These are phyloP conservation scores for Sporobolomyces roseus DNA, from an alignment of 768 basidiomycete genomes.

Conservation along the genomic window DNA sequence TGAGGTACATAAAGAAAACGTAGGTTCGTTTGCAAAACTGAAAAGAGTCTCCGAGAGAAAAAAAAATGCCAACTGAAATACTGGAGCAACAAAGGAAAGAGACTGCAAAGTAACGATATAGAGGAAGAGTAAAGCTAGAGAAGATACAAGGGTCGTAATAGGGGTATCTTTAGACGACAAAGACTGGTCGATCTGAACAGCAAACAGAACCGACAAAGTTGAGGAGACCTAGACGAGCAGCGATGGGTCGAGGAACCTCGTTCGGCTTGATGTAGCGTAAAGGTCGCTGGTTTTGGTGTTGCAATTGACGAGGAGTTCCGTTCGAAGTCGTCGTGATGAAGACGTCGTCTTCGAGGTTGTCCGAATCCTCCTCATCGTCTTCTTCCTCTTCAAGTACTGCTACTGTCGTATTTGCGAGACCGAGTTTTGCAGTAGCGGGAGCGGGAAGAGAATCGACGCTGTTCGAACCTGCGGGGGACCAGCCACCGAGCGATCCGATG, in stretches of 20 bases:
- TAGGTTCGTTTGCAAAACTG: too few relatives aligned
- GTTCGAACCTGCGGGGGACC: slow-evolving; percentile 20
- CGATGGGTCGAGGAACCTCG: slow-evolving; percentile 23
- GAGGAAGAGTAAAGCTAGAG: neutral
- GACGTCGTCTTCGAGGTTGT: slow-evolving; percentile 34
- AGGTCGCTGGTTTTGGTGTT: slow-evolving; percentile 25
- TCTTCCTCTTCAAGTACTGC: slow-evolving; percentile 15
- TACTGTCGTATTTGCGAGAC: neutral
- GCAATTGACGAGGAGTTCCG: slow-evolving; percentile 24
- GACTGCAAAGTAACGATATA: neutral
- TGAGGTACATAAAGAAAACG: too few relatives aligned
- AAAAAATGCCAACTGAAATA: too few relatives aligned
- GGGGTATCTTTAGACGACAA: slow-evolving; percentile 27
- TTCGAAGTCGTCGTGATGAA: slow-evolving; percentile 17
- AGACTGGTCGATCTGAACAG: slow-evolving; percentile 32
- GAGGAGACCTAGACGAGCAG: slow-evolving; percentile 20
- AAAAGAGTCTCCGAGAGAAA: too few relatives aligned
- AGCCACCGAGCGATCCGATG: slow-evolving; percentile 33
- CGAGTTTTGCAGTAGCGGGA: slow-evolving; percentile 5
- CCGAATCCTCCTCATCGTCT: slow-evolving; percentile 22
- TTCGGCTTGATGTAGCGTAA: slow-evolving; percentile 26
- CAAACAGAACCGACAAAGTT: slow-evolving; percentile 33
- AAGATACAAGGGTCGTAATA: too few relatives aligned
- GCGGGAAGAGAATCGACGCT: slow-evolving; percentile 1
- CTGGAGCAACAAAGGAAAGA: neutral